Evolutionary conservation across 108 stramenopile genomes (phyloP).

Genomic region (Phaeodactylum tricornutum): DNA sequence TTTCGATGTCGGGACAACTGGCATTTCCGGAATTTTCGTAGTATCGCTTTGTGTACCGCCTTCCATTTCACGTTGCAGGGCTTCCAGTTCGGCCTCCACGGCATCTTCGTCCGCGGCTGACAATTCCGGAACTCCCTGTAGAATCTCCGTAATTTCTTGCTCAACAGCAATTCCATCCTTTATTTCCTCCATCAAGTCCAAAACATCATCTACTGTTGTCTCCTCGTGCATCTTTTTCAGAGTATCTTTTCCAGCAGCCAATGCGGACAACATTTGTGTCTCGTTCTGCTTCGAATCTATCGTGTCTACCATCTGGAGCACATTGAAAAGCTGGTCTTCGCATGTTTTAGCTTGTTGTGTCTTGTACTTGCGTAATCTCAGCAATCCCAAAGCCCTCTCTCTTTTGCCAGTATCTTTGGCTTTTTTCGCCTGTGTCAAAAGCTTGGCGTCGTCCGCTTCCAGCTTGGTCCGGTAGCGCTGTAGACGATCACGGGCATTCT

Average conservation of each 20-base stretch:
- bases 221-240: conserved; percentile 78
- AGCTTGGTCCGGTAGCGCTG: conserved; percentile 57
- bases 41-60: conserved; percentile 4
- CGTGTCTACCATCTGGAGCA: conserved; percentile 81
- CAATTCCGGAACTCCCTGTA: conserved; percentile 23
- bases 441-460: conserved; percentile 41
- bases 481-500: conserved; percentile 80
- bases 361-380: conserved; percentile 71
- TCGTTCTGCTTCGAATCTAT: conserved; percentile 80
- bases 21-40: conserved; percentile 8
- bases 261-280: conserved; percentile 51
- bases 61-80: conserved; percentile 19
- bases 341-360: conserved; percentile 55
- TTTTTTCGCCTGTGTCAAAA: conserved; percentile 57
- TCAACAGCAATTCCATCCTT: conserved; percentile 77
- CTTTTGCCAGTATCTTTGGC: conserved; percentile 51
- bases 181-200: conserved; percentile 84
- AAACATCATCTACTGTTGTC: conserved; percentile 82
- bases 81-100: conserved; percentile 37
- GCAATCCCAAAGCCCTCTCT: conserved; percentile 50
- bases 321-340: conserved; percentile 63
- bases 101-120: conserved; percentile 33
- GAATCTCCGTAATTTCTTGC: conserved; percentile 57
- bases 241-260: conserved; percentile 78
- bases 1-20: conserved; percentile 3